Conservation (phyloP, 352 stramenopile genomes). For the Pythium sukuiense region DNA sequence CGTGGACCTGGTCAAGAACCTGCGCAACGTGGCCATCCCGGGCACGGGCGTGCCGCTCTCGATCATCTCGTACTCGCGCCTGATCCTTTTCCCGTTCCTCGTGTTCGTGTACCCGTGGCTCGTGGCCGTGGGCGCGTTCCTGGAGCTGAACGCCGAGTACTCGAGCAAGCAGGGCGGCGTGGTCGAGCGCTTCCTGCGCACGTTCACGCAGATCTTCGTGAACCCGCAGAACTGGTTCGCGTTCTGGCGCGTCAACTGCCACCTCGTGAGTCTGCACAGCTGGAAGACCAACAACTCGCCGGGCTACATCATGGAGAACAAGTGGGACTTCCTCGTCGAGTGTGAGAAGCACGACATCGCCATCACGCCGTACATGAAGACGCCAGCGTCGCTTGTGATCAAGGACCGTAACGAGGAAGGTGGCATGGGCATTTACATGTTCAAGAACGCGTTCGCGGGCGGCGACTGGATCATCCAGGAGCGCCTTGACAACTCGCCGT, state of each 20-base stretch:
- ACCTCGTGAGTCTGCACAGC: conserved; percentile 93
- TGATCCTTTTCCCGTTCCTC: conserved; percentile 86
- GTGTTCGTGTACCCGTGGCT: conserved; percentile 88
- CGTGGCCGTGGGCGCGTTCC: conserved; percentile 79
- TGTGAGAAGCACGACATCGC: conserved; percentile 90
- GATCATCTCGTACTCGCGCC: conserved; percentile 79
- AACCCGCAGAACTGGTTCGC: conserved; percentile 96
- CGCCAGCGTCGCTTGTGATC: conserved; percentile 89
- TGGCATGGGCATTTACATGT: conserved; percentile 97
- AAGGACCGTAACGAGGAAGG: conserved; percentile 99
- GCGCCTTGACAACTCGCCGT: conserved; percentile 92
- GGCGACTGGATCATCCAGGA: conserved; percentile 98
- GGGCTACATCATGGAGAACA: conserved; percentile 97
- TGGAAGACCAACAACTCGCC: conserved; percentile 89
- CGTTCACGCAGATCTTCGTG: conserved; percentile 81
- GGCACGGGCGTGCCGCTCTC: conserved; percentile 95
- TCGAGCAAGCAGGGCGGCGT: conserved; percentile 65
- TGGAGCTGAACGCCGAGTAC: conserved; percentile 68
- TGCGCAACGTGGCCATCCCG: conserved; percentile 97
- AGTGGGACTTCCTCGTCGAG: conserved; percentile 97
- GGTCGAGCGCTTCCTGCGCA: conserved; percentile 90
- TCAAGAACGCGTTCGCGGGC: conserved; percentile 94
- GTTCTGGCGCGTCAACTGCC: conserved; percentile 97
- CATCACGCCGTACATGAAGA: conserved; percentile 93
- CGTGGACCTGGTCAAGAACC: conserved; percentile 94